Evolutionary conservation across 371 early-diverging fungal genomes (phyloP), one percentile per base, ranked within the genome.

Genomic region (Vittaforma corneae): DNA sequence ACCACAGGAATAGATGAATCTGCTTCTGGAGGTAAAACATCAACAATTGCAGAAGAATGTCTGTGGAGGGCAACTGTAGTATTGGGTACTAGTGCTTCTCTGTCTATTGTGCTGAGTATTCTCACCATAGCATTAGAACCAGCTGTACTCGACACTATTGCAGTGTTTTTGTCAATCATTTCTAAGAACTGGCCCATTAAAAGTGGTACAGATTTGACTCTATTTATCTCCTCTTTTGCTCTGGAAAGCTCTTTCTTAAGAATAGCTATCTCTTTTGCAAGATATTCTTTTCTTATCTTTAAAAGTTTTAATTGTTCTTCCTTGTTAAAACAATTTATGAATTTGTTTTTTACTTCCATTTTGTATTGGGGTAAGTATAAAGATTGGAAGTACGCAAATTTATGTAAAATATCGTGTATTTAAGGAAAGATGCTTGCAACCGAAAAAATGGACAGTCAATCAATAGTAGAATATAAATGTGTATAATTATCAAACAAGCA

Each of bases 151-250:
- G 88, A 88, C 38, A 96, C 88, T 75, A 97, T 98, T 63, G 93
- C 95, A 0, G 92, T 91, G 72, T 91, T 86, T 72, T 87, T 86
- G 81, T 96, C 98, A 71, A 97, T 90, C 33, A 93, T 88, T 78
- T 97, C 97, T 48, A 97, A 79, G 81, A 98, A 98, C 79, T 96
- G 96, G 33, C 97, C 97, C 78, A 98, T 89, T 26, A 96, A 90
- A 44, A 98, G 82, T 29, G 99, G 99, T 16, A 98, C 96, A 20
- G 92, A 89, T 78, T 91, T 88, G 72, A 98, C 94, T 62, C 97
- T 84, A 80, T 95, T 92, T 16, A 98, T 95, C 79, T 97, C 95
- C 71, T 93, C 93, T 78, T 91, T 91, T 32, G 79, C 75, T 83
- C 73, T 59, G 30, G 90, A 78, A 61, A 96, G 83, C 77, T 96